These are phyloP conservation scores for Phlebiopsis gigantea DNA, from an alignment of 768 basidiomycete genomes.

Conservation along the genomic window DNA sequence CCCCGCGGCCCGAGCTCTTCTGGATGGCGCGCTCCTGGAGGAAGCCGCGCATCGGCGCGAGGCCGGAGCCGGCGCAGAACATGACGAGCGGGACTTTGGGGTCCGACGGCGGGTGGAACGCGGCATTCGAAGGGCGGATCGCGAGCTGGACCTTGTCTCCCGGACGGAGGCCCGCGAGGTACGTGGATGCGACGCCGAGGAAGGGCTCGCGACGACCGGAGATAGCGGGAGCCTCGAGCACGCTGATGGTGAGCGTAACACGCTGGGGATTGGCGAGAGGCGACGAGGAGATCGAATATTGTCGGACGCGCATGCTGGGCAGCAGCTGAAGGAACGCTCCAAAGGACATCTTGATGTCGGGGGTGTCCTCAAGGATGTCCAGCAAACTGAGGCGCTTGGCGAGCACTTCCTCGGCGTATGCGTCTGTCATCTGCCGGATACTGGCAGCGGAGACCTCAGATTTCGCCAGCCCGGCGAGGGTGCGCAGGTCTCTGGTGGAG, in stretches of 20 bases:
- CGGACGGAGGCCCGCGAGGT: constrained; percentile 32
- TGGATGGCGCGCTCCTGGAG: constrained; percentile 45
- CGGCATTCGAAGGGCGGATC: constrained; percentile 31
- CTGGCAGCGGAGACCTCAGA: constrained; percentile 20
- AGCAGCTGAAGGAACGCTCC: constrained; percentile 35
- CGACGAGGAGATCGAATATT: constrained; percentile 49
- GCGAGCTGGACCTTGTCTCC: constrained; percentile 37
- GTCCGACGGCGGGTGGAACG: constrained; percentile 40
- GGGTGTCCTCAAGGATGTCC: constrained; percentile 34
- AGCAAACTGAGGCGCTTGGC: constrained; percentile 37
- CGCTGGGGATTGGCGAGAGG: constrained; percentile 38
- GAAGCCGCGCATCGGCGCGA: constrained; percentile 48
- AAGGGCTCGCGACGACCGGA: constrained; percentile 30
- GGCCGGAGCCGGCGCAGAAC: constrained; percentile 41
- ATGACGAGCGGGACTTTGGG: constrained; percentile 36
- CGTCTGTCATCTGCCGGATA: constrained; percentile 23
- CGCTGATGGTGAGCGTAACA: constrained; percentile 39
- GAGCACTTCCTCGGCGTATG: constrained; percentile 30
- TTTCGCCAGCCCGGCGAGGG: constrained; percentile 24
- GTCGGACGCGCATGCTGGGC: constrained; percentile 43
- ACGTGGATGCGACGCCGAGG: constrained; percentile 42
- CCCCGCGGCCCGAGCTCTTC: constrained; percentile 37
- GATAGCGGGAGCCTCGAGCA: constrained; percentile 33
- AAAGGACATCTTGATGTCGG: constrained; percentile 33
- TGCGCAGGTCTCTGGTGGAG: constrained; percentile 34